Evolutionary conservation across 2,329 filamentous ascomycete genomes (phyloP).

Genomic region (Aureobasidium sp.): DNA sequence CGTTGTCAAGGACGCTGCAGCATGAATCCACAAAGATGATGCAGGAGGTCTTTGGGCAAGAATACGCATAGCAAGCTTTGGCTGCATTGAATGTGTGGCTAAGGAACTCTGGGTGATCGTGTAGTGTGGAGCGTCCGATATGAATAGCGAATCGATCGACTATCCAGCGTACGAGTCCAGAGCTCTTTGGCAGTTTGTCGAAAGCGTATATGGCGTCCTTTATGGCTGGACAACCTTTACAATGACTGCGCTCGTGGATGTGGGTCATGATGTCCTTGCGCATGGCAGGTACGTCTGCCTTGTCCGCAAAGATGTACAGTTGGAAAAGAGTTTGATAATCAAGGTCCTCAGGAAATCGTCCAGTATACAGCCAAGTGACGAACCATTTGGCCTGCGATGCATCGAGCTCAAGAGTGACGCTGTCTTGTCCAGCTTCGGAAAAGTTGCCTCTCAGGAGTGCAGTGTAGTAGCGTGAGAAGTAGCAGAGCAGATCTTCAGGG

Average conservation of each 20-base stretch:
- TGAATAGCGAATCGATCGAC: neutral
- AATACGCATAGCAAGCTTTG: no score
- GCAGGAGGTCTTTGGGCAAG: neutral
- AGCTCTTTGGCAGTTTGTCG: neutral
- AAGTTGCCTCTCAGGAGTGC: neutral
- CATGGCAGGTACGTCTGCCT: neutral
- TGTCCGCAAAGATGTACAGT: neutral
- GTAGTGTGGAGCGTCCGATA: no score
- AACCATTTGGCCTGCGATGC: neutral
- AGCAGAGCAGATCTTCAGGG: neutral
- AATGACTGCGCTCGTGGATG: neutral
- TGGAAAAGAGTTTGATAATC: neutral
- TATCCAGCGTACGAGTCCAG: neutral
- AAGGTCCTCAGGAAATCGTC: neutral
- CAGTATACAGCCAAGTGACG: neutral
- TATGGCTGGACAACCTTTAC: no score
- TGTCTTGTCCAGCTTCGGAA: neutral
- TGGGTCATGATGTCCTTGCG: neutral
- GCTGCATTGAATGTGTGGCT: neutral
- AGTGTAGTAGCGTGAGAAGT: constrained; percentile 1
- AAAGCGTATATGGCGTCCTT: neutral
- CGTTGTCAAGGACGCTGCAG: neutral
- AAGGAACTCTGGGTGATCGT: neutral
- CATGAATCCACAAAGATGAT: neutral
- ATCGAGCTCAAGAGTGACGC: neutral